A percentile compares a stretch with the other conserved stretches of the same genome.
Evolutionary conservation across 768 basidiomycete species (phyloP).

Genomic region (Collybia nuda): DNA sequence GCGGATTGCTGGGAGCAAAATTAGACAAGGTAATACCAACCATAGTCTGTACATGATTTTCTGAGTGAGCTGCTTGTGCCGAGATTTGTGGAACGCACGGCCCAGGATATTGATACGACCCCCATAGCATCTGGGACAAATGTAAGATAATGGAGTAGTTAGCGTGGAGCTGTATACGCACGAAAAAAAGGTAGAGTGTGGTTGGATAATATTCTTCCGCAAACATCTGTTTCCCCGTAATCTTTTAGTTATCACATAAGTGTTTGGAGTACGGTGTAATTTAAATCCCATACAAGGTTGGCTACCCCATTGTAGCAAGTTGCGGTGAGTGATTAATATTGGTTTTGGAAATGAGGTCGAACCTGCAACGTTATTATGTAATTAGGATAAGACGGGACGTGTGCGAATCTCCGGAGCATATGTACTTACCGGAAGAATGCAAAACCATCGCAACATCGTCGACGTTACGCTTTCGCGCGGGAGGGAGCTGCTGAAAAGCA

Average conservation of each 20-base stretch:
- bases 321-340: slow-evolving; percentile 10
- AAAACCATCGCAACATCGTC: slow-evolving; percentile 13
- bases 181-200: slow-evolving; percentile 21
- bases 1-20: slow-evolving; percentile 13
- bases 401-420: not conserved
- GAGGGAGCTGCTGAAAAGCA: not conserved
- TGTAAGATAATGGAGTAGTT: not conserved
- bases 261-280: too few relatives aligned
- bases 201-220: slow-evolving; percentile 16
- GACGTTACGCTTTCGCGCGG: not conserved
- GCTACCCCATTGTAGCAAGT: slow-evolving; percentile 15
- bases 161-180: slow-evolving; percentile 4
- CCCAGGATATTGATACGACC: slow-evolving; percentile 14
- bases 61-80: not conserved
- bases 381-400: not conserved
- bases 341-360: slow-evolving; percentile 18
- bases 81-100: slow-evolving; percentile 5
- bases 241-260: slow-evolving; percentile 4
- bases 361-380: slow-evolving; percentile 6
- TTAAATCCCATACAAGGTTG: slow-evolving; percentile 10
- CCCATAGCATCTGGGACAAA: slow-evolving; percentile 16
- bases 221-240: slow-evolving; percentile 22
- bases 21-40: slow-evolving; percentile 14
- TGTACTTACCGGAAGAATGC: slow-evolving; percentile 21
- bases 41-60: slow-evolving; percentile 3